Base-by-base conservation (phyloP, 805 yeast genomes). In the Pachysolen tannophilus region DNA sequence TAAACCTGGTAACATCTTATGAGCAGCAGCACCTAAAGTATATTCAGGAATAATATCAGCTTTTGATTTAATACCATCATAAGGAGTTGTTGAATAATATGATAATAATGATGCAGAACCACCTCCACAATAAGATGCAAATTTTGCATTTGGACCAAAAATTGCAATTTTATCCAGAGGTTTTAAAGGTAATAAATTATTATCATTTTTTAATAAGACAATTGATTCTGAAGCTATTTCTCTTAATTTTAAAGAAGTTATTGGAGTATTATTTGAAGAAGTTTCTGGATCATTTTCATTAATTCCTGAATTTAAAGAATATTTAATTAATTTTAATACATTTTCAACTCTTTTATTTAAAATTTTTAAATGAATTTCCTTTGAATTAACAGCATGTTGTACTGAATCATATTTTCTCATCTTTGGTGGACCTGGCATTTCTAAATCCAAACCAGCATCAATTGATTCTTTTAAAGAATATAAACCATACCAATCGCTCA, bases 151-250 rank as follows among this genome's bases (percentile, higher is more conserved):
- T 26, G 79, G 78, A 4, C 80, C 80, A 45, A 74, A 64, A 16
- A 74, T 65, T 3, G 73, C 72, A 27, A 65, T 58, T 56, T 47
- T 43, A 26, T 53, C 63, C 10, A 44, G 40, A 41, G 58, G 61
- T 27, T 56, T 44, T 33, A 74, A 56, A 4, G 80, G 80, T 38
- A 74, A 56, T 5, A 70, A 39, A 20, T 48, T 43, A 32, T 50
- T 31, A 13, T 73, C 75, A 48, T 77, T 77, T 49, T 75, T 74
- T 52, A 77, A 61, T 38, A 77, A 52, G 6, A 77, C 82, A 33
- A 71, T 63, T 2, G 75, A 56, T 34, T 75, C 78, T n/a, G 49
- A 61, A 14, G 75, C 75, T 13, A 68, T 40, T 41, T 61, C 53
- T 47, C 73, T 60, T 27, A 72, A 47, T 6, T 63, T 43, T 1